Evolutionary conservation across 164 flowering plant genomes (phyloP), one percentile per base, ranked within the genome.

Genomic region (Cinnamomum micranthum): DNA sequence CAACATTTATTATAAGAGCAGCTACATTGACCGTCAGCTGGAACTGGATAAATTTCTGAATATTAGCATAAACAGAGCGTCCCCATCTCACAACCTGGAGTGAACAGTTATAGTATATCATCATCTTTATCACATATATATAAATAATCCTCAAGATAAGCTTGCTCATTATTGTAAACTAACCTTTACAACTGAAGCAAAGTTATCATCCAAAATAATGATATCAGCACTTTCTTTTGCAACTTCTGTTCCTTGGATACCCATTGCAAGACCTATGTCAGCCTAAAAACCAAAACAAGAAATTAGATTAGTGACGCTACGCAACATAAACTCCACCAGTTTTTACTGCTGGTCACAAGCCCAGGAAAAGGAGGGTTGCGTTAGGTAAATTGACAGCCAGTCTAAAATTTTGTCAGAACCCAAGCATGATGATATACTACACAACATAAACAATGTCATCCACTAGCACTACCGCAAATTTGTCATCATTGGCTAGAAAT

Each of bases 251-350:
- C 98, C 99, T 76, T 78, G 82, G 69, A 95, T 93, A 52, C 99
- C 99, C 99, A 95, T 95, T 2, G 99, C 88, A 81, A 95, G 97
- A 76, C 99, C 99, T 79, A 95, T 92, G 77, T 95, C 99, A 9
- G 99, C 97, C 98, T 95, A 73, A 73, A 76, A 66, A 70, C 70
- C 75, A 76, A 17, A 76, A 71, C 17, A 12, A 13, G 6, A 69
- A 70, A 58, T 35, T 6, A 25, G 24, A 65, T 25, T 27, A 27
- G 23, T 9, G 22, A 17, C 19, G 63, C 5, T 12, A 17, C 0
- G 35, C 35, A 31, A 31, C 35, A 31, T 31, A 31, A 31, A 31
- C 35, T 31, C 35, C 35, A 31, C 35, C 35, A 31, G 35, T 31
- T 31, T 31, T 31, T 31, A 31, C 35, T 31, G 1, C 35, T 6